These are phyloP conservation scores for Huntiella moniliformis DNA, from an alignment of 2,329 filamentous ascomycete genomes.

Conservation along the genomic window DNA sequence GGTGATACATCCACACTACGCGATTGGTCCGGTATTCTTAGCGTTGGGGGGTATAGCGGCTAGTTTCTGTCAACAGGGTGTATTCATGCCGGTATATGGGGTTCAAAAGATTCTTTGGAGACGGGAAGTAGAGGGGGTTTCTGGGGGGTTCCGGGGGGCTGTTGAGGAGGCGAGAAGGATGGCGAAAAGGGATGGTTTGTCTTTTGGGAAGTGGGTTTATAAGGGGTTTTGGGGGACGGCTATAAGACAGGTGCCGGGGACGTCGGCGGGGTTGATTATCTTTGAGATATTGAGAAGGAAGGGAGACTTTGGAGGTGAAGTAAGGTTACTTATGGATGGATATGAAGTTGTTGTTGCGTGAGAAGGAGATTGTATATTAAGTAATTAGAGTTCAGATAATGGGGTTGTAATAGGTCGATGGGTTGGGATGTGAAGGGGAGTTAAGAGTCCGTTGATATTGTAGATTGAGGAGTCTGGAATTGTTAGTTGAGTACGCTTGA, in stretches of 20 bases:
- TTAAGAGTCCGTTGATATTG: constrained; percentile 6
- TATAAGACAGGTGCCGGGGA: constrained; percentile 56
- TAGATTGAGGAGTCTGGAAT: constrained; percentile 6
- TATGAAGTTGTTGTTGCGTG: constrained; percentile 47
- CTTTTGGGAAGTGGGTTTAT: constrained; percentile 46
- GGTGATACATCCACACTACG: constrained; percentile 54
- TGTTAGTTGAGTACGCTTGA: not conserved
- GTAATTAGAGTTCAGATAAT: too few relatives aligned
- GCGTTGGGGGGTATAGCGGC: constrained; percentile 50
- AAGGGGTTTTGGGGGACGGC: constrained; percentile 55
- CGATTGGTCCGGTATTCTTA: constrained; percentile 55
- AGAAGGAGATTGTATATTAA: not conserved
- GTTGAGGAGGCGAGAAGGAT: constrained; percentile 32
- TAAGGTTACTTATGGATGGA: constrained; percentile 47
- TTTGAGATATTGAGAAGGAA: constrained; percentile 60
- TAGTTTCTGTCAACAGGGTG: constrained; percentile 46
- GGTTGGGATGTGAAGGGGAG: constrained; percentile 3
- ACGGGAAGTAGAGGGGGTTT: constrained; percentile 14
- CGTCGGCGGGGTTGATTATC: constrained; percentile 57
- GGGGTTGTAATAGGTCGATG: not conserved
- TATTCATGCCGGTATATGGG: constrained; percentile 53
- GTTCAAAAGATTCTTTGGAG: constrained; percentile 28
- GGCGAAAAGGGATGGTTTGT: constrained; percentile 35
- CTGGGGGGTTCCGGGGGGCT: not conserved
- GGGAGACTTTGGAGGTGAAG: constrained; percentile 40